Evolutionary conservation across 2,329 filamentous ascomycete species (phyloP), one percentile per base, ranked within the genome.

Genomic region (Colletotrichum chlorophyti): DNA sequence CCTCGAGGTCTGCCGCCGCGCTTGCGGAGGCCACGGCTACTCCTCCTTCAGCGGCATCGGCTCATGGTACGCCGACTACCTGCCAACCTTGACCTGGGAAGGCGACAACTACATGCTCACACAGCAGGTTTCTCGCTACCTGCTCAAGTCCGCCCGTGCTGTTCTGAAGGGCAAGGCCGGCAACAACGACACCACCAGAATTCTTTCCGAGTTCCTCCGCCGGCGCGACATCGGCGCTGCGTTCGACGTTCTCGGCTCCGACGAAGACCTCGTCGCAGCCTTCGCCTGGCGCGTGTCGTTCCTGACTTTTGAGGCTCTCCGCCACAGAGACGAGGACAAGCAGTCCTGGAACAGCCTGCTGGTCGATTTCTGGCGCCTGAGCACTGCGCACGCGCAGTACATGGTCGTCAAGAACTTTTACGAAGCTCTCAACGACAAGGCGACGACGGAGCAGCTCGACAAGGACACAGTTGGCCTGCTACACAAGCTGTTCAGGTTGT

Each of bases 71-170:
- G 81, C 89, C 24, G 89, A 93, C 70, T 91, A 92, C 69, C 79
- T 92, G 1, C 89, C 90, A n/a, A 76, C 74, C 3, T 75, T 79
- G 4, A 91, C 88, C 9, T 91, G 87, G 86, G 90, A 92, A 70
- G 90, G 90, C 40, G 90, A 91, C 76, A 91, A 91, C 78, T 92
- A 90, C 77, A 91, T 93, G 89, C 78, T 93, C 58, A 91, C 88
- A 9, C 90, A 93, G 72, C 90, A 93, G 75, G 89, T 92, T 3
- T 87, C 88, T 3, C 83, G 89, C 57, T 92, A 92, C 67, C 83
- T 93, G 41, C 82, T 93, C 63, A 93, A 92, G 80, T 86, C 89
- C 3, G 89, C 89, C 0, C 86, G 90, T 37, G 81, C 84, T 1
- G 89, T 92, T 0, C 75, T 91, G n/a, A 77, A 82, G 12, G 86